Conservation (phyloP, 352 stramenopile genomes). For the Globisporangium abappressorium region DNA sequence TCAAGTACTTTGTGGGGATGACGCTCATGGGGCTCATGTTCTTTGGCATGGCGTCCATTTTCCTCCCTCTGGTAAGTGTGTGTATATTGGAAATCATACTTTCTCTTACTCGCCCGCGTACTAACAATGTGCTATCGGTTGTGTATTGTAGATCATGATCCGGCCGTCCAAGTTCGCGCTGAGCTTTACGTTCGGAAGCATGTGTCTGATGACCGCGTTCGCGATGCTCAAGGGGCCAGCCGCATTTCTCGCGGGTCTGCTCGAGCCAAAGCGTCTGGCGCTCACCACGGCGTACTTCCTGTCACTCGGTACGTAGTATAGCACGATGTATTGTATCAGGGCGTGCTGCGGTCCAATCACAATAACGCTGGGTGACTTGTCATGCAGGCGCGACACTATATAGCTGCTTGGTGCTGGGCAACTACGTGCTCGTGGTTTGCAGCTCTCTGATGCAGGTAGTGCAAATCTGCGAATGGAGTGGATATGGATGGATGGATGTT, state of each 20-base stretch:
- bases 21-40: slow-evolving; percentile 69
- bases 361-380: background rate
- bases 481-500: background rate
- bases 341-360: background rate
- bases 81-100: background rate
- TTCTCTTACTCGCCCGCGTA: background rate
- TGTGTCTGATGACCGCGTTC: slow-evolving; percentile 71
- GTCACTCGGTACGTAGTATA: slow-evolving; percentile 49
- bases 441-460: slow-evolving; percentile 56
- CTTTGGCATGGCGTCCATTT: slow-evolving; percentile 81
- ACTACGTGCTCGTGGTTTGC: slow-evolving; percentile 81
- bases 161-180: slow-evolving; percentile 81
- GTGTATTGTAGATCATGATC: slow-evolving; percentile 56
- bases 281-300: slow-evolving; percentile 69
- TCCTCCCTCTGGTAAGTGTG: slow-evolving; percentile 55
- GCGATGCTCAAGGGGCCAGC: slow-evolving; percentile 74
- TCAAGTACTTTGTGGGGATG: slow-evolving; percentile 82
- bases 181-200: slow-evolving; percentile 78
- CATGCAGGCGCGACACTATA: slow-evolving; percentile 63
- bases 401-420: slow-evolving; percentile 77
- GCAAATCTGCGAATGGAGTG: background rate
- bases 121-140: background rate
- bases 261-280: slow-evolving; percentile 62
- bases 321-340: background rate
- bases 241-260: slow-evolving; percentile 47